These are phyloP conservation scores for Neurospora sp. DNA, from an alignment of 495 filamentous ascomycete species.

Conservation along the genomic window DNA sequence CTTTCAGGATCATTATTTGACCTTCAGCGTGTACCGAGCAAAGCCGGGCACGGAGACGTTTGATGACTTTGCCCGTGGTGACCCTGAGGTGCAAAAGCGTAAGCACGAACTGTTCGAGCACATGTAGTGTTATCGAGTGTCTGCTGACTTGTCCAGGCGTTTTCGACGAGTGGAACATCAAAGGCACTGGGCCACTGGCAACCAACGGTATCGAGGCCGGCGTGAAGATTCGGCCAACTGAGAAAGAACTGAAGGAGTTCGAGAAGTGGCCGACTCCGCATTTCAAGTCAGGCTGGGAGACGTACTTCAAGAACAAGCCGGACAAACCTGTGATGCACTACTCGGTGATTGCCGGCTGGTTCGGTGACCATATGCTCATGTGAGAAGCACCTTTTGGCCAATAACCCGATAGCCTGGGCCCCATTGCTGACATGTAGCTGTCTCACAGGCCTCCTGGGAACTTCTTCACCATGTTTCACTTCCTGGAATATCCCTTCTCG, in stretches of 20 bases:
- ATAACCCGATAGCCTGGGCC: rapidly evolving
- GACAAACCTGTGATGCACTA: conserved; percentile 86
- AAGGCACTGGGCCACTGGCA: conserved; percentile 69
- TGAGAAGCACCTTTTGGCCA: conserved; percentile 2
- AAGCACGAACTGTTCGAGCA: neutral
- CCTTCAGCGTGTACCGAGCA: conserved; percentile 63
- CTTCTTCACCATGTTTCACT: conserved; percentile 85
- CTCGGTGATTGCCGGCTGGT: conserved; percentile 57
- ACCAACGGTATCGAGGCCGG: conserved; percentile 81
- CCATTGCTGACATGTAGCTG: neutral
- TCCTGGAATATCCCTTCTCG: conserved; percentile 75
- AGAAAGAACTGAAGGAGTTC: conserved; percentile 58
- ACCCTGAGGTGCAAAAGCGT: conserved; percentile 57
- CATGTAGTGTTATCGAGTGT: neutral
- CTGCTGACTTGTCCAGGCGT: conserved; percentile 25
- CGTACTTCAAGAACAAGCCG: conserved; percentile 75
- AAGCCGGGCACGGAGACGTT: conserved; percentile 72
- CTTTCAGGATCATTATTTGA: conserved; percentile 81
- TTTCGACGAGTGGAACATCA: conserved; percentile 67
- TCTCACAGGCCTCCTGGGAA: conserved; percentile 44
- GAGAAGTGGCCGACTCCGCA: conserved; percentile 54
- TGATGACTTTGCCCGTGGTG: conserved; percentile 70
- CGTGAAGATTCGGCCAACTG: conserved; percentile 66
- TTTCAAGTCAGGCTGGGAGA: conserved; percentile 62
- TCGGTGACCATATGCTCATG: conserved; percentile 62